Evolutionary conservation across 2,329 filamentous ascomycete genomes (phyloP), one percentile per base, ranked within the genome.

Genomic region (Raffaelea albimanens): DNA sequence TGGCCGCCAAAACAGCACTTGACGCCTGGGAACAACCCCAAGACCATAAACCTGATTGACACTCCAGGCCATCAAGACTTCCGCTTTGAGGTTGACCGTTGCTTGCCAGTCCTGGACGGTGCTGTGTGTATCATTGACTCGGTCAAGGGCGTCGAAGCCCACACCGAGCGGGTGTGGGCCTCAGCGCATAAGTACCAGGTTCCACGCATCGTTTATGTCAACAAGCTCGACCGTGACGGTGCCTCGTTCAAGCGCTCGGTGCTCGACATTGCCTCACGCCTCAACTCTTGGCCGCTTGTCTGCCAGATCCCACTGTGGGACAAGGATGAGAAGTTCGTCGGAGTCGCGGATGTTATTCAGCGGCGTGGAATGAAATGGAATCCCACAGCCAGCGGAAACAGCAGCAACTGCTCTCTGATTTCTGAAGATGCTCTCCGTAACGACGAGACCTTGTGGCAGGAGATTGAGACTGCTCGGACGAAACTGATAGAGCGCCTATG

Each of bases 11-110:
- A 56, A 36, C 61, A 69, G 31, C 58, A 68, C 47, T 64, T 64
- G 22, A 60, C 58, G n/a, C 66, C 62, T 1, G 66, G 63, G 53
- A 61, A 59, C 49, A 57, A 59, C 44, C 68, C 68, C 65, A 78
- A 91, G 61, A 86, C 82, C 5, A 82, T 95, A 63, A 95, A 95
- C 61, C 70, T 95, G 2, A 97, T 98, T 51, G 93, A 98, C 62
- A 97, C 93, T 0, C 93, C 93, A 2, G 93, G 93, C 1, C 93
- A 98, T 61, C 90, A 94, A 20, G 93, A 98, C 63, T 98, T 98
- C 58, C 89, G 91, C 1, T 97, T 97, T 59, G 93, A 98, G 63
- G 93, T 97, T 2, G 77, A 96, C 55, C 81, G 93, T 13, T 97
- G 91, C 29, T 71, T 97, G 52, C 63, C 63, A 5, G 60, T 57